Percentiles rank a stretch among this genome's conserved stretches.
These are phyloP conservation scores for Ehretia macrophylla DNA, from an alignment of 257 asterid species.

Conservation along the genomic window DNA sequence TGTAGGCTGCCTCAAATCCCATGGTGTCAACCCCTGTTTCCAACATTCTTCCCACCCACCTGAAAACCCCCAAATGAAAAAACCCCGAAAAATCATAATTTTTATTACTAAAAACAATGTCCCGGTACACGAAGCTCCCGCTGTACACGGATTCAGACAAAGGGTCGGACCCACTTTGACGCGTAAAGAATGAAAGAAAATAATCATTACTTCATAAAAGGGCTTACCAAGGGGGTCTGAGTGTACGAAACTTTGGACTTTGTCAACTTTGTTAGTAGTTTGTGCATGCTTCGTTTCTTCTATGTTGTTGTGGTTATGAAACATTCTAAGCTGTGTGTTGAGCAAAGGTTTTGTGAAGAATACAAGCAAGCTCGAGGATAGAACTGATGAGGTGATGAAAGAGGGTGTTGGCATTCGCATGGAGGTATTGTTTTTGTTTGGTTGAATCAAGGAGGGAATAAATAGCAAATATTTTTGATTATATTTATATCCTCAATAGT, in stretches of 20 bases:
- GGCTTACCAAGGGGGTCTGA: constrained; percentile 43
- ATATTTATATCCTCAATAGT: too few relatives aligned
- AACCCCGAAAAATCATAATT: too few relatives aligned
- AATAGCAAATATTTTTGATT: too few relatives aligned
- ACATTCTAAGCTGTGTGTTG: not conserved
- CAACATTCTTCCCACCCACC: constrained; percentile 83
- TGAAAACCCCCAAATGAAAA: constrained; percentile 10
- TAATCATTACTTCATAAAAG: not conserved
- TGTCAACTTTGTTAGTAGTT: constrained; percentile 17
- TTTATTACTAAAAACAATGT: not conserved
- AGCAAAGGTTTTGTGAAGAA: not conserved
- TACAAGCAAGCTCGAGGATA: too few relatives aligned
- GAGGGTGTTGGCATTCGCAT: too few relatives aligned
- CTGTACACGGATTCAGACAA: too few relatives aligned
- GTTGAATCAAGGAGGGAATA: too few relatives aligned
- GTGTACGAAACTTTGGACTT: constrained; percentile 42
- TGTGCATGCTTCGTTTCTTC: too few relatives aligned
- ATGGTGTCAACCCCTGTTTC: constrained; percentile 75
- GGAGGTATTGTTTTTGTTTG: too few relatives aligned
- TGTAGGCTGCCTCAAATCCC: constrained; percentile 87
- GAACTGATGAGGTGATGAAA: not conserved
- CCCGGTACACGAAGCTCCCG: too few relatives aligned
- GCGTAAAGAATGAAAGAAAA: too few relatives aligned
- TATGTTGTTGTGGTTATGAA: constrained; percentile 11
- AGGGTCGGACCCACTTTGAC: too few relatives aligned